phyloP scores from a whole-genome alignment of 345 rosid genomes.

The Angophora floribunda region DNA sequence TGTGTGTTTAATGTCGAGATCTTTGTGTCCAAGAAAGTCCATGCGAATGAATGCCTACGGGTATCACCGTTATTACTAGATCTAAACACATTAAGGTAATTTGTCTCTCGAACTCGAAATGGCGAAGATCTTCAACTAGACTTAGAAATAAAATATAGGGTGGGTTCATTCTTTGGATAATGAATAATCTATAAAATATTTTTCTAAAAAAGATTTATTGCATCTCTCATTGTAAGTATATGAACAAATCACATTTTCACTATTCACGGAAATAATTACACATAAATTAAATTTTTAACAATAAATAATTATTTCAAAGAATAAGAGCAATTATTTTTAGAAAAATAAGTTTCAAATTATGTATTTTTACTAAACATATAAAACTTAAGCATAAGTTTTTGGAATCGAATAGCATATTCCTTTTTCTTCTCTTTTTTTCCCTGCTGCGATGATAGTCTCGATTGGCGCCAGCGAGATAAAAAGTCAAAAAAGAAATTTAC shows the following conservation, averaged over 20 bases:
- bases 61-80: no score
- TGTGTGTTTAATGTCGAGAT: accelerated
- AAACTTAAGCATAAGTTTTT: background rate
- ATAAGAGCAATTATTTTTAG: accelerated
- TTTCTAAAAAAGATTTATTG: no score
- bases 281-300: background rate
- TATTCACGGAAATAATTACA: background rate
- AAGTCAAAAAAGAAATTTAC: background rate
- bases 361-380: accelerated
- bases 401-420: background rate
- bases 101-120: no score
- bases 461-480: background rate
- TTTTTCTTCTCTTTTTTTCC: background rate
- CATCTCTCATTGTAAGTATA: background rate
- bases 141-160: no score
- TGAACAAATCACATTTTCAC: background rate
- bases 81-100: no score
- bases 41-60: background rate
- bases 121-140: no score
- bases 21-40: background rate
- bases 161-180: no score
- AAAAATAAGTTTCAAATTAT: background rate
- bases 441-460: background rate
- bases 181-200: no score
- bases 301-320: background rate